Percentiles rank a stretch among this genome's conserved stretches.
Evolutionary conservation across 2,329 filamentous ascomycete species (phyloP).

Genomic region (Neofusicoccum ribis): DNA sequence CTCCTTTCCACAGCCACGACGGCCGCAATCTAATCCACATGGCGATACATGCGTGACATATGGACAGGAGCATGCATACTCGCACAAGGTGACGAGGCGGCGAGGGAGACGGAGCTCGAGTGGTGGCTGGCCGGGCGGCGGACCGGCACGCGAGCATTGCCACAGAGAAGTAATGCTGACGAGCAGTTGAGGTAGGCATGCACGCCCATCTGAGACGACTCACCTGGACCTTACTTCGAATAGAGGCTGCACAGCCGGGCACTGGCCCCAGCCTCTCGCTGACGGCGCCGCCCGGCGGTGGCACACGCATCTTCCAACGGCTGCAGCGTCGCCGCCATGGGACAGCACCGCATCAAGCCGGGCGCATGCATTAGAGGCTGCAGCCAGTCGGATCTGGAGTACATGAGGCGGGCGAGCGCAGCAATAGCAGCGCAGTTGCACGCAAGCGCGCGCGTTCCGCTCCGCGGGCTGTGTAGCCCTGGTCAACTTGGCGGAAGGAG

Average conservation of each 20-base stretch:
- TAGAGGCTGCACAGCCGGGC: not conserved
- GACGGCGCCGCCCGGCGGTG: not conserved
- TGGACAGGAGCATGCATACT: not conserved
- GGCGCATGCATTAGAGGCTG: constrained; percentile 1
- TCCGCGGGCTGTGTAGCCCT: not conserved
- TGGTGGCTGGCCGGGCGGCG: constrained; percentile 1
- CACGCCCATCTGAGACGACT: not conserved
- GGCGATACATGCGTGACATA: constrained; percentile 9
- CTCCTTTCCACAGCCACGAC: not conserved
- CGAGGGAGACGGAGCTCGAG: not conserved
- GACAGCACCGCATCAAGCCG: constrained; percentile 5
- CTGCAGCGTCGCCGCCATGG: not conserved
- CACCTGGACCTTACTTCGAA: constrained; percentile 1
- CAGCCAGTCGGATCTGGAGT: constrained; percentile 10
- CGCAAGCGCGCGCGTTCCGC: constrained; percentile 15
- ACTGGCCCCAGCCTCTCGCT: constrained; percentile 9
- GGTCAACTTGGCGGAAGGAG: not conserved
- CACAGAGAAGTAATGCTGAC: not conserved
- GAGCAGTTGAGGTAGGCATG: not conserved
- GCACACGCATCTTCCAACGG: constrained; percentile 3
- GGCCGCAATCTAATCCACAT: constrained; percentile 10
- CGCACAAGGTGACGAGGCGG: not conserved
- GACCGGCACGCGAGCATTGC: constrained; percentile 8
- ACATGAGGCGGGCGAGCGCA: constrained; percentile 1
- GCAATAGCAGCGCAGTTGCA: not conserved